These are phyloP conservation scores for Geranium brycei DNA, from an alignment of 345 rosid species.

Conservation along the genomic window DNA sequence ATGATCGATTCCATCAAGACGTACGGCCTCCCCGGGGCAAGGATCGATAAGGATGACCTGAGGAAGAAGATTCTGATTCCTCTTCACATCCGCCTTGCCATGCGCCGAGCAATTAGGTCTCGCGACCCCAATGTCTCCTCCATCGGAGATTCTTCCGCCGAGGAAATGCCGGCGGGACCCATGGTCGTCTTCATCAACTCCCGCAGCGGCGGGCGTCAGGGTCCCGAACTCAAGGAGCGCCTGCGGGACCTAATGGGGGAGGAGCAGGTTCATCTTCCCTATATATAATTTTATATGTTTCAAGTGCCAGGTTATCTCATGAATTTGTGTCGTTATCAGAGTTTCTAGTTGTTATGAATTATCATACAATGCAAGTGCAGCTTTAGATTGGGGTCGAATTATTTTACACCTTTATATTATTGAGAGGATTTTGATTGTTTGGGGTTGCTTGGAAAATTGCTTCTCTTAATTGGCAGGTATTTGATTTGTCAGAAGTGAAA, in stretches of 20 bases:
- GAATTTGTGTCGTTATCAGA: no score
- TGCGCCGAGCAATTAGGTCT: slow-evolving; percentile 38
- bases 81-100: slow-evolving; percentile 52
- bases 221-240: slow-evolving; percentile 53
- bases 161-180: slow-evolving; percentile 46
- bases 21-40: slow-evolving; percentile 46
- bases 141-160: not conserved
- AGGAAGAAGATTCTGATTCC: slow-evolving; percentile 47
- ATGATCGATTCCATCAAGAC: slow-evolving; percentile 50
- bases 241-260: slow-evolving; percentile 60
- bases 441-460: not conserved
- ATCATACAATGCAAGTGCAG: no score
- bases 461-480: slow-evolving; percentile 35
- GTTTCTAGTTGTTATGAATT: no score
- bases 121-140: slow-evolving; percentile 24
- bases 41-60: slow-evolving; percentile 60
- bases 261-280: slow-evolving; percentile 44
- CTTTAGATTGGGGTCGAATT: no score
- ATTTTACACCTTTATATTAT: no score
- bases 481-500: slow-evolving; percentile 69
- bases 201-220: slow-evolving; percentile 77
- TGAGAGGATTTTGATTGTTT: not conserved
- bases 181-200: slow-evolving; percentile 71
- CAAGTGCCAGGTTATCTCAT: no score
- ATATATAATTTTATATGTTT: no score